Evolutionary conservation across 1,284 basidiomycete genomes (phyloP).

Genomic region (Irpex lacteus): DNA sequence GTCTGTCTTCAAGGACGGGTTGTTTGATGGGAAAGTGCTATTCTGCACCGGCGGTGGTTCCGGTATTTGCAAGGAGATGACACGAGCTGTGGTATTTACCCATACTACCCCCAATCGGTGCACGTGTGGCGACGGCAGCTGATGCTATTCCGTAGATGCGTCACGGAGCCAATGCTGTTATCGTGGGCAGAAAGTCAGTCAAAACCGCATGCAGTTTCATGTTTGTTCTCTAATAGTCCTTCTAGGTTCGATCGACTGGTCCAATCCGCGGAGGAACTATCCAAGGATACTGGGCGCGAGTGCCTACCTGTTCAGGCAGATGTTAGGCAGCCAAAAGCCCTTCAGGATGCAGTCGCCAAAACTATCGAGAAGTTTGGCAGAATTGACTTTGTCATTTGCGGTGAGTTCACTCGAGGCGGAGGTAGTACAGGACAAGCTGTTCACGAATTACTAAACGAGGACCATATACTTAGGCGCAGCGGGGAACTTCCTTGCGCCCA

Average conservation of each 20-base stretch:
- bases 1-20: slow-evolving; percentile 69
- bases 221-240: slow-evolving; percentile 3
- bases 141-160: slow-evolving; percentile 56
- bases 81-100: slow-evolving; percentile 66
- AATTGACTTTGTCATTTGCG: slow-evolving; percentile 95
- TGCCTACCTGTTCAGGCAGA: slow-evolving; percentile 83
- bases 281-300: slow-evolving; percentile 61
- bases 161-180: slow-evolving; percentile 80
- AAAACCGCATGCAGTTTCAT: neutral
- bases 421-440: neutral
- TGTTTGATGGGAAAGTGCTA: slow-evolving; percentile 91
- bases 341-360: slow-evolving; percentile 76
- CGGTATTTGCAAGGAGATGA: slow-evolving; percentile 92
- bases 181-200: slow-evolving; percentile 83
- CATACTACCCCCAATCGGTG: neutral
- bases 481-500: slow-evolving; percentile 87
- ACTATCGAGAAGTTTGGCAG: slow-evolving; percentile 78
- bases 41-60: slow-evolving; percentile 91
- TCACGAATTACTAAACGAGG: neutral
- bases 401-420: slow-evolving; percentile 37
- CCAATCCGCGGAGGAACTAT: slow-evolving; percentile 71
- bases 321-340: slow-evolving; percentile 73
- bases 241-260: slow-evolving; percentile 73
- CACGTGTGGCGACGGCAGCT: slow-evolving; percentile 2
- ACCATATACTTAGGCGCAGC: slow-evolving; percentile 64